These are phyloP conservation scores for Eruca vesicaria DNA, from an alignment of 441 rosid genomes.

Conservation along the genomic window DNA sequence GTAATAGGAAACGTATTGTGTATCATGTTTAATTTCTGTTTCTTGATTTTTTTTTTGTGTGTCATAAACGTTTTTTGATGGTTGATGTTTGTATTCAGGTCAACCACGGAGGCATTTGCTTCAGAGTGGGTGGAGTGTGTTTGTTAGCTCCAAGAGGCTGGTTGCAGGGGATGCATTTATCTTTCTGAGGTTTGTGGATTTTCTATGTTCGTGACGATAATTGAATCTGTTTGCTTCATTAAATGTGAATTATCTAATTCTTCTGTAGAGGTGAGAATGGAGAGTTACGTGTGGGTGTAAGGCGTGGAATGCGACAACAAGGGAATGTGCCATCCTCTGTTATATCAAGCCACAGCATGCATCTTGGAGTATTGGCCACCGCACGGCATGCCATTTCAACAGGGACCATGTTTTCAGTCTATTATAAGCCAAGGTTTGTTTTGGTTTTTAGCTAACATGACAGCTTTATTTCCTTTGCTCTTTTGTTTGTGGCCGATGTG, in stretches of 20 bases:
- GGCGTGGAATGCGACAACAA: slow-evolving; percentile 97
- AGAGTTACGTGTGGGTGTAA: slow-evolving; percentile 95
- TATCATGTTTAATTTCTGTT: background rate
- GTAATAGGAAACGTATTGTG: slow-evolving; percentile 34
- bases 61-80: background rate
- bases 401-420: slow-evolving; percentile 89
- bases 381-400: slow-evolving; percentile 93
- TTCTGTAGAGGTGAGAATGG: slow-evolving; percentile 85
- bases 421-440: slow-evolving; percentile 90
- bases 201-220: background rate
- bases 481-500: background rate
- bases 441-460: background rate
- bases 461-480: background rate
- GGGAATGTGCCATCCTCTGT: slow-evolving; percentile 94
- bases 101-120: slow-evolving; percentile 99
- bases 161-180: slow-evolving; percentile 99
- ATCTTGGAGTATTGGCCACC: slow-evolving; percentile 97
- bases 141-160: slow-evolving; percentile 94
- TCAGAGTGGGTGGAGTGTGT: slow-evolving; percentile 98
- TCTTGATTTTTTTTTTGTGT: too few species aligned
- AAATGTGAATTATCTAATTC: background rate
- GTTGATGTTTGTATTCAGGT: slow-evolving; percentile 48
- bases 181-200: slow-evolving; percentile 66
- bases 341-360: slow-evolving; percentile 99
- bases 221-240: background rate